phyloP scores from a whole-genome alignment of 2,329 filamentous ascomycete species.

The Fusarium verticillioides region DNA sequence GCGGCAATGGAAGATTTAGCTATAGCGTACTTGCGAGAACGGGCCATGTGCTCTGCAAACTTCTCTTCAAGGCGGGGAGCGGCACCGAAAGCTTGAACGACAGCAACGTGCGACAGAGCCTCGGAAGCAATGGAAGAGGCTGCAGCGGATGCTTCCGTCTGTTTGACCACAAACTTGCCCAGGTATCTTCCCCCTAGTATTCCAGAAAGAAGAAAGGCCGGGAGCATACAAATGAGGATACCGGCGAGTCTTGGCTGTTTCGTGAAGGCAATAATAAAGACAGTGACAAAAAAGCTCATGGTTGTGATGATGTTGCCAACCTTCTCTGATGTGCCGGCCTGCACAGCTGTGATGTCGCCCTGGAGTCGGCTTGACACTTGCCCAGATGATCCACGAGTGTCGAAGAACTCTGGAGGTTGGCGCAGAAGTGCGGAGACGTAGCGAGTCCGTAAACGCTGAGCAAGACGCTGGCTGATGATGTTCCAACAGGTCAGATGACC shows the following conservation, averaged over 20 bases:
- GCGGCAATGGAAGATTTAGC: neutral
- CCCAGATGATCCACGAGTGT: slow-evolving; percentile 66
- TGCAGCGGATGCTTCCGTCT: slow-evolving; percentile 57
- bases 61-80: neutral
- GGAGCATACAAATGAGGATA: slow-evolving; percentile 71
- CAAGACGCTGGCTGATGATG: slow-evolving; percentile 70
- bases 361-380: slow-evolving; percentile 73
- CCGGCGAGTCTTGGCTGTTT: neutral
- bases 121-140: slow-evolving; percentile 50
- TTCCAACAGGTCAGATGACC: slow-evolving; percentile 72
- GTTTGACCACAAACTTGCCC: slow-evolving; percentile 59
- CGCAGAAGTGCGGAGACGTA: slow-evolving; percentile 68
- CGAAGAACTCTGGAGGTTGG: slow-evolving; percentile 70
- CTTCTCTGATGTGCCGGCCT: slow-evolving; percentile 77
- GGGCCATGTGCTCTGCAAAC: neutral
- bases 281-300: slow-evolving; percentile 72
- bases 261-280: slow-evolving; percentile 69
- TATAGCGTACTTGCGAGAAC: neutral
- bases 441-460: slow-evolving; percentile 68
- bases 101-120: neutral
- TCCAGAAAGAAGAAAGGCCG: slow-evolving; percentile 70
- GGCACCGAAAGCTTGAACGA: neutral
- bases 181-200: slow-evolving; percentile 66
- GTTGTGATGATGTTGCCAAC: slow-evolving; percentile 72
- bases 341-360: slow-evolving; percentile 73